Base-by-base conservation (phyloP, 495 filamentous ascomycete species). In the Neurospora africana region DNA sequence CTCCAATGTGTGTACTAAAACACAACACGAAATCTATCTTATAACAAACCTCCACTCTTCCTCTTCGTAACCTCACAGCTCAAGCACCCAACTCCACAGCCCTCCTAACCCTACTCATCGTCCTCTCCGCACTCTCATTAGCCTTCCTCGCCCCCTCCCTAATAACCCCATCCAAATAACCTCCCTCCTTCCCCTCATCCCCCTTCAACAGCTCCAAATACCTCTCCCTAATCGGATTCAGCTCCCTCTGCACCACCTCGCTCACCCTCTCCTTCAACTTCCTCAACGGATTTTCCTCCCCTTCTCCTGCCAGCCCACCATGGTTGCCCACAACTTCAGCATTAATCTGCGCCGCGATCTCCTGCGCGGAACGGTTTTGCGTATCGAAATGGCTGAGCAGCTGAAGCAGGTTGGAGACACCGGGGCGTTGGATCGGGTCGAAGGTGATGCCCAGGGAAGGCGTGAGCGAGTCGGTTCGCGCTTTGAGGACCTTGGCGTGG, bases 351-450 rank as follows among this genome's bases (percentile, higher is more conserved):
- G 74, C 72, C 1, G 87, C 92, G n/a, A 97, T 77, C 37, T 88
- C 83, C 21, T 84, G 79, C 27, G 86, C 86, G 39, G 81, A 80
- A 38, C 78, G 80, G 33, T 78, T 83, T 47, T 75, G 73, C 61
- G 70, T 68, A 70, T 89, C 86, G 70, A 93, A 87, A 73, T 92
- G 88, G 43, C 88, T 87, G 27, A 93, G 81, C 40, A 99, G 86
- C 68, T 92, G 87, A 23, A 99, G 80, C 19, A 99, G 82, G 79
- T 98, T 99, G 21, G 94, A 89, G 0, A 99, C 90, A 2, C 93
- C 96, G 0, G 95, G 94, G 41, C 95, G 86, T 0, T 72, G 73
- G 1, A 74, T 75, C 0, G 90, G 91, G 72, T 97, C 91, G 79
- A 93, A 97, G 4, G 87, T 88, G 47, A 97, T 86, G 1, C 53